phyloP scores from a whole-genome alignment of 768 basidiomycete species.

The Heimioporus sp. region DNA sequence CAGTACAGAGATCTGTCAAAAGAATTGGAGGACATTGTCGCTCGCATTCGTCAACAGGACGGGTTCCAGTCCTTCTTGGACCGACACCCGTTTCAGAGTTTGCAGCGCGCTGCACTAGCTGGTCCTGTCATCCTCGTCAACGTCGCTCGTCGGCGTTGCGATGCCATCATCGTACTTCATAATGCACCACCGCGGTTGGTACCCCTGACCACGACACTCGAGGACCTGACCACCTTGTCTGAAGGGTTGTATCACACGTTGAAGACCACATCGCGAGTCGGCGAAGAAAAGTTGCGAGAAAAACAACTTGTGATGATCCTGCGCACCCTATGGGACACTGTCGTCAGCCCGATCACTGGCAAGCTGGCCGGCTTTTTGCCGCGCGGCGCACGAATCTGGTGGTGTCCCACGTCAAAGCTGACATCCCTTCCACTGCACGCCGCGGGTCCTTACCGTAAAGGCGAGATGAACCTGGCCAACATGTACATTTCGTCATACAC shows the following conservation, averaged over 20 bases:
- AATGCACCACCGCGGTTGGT: slow-evolving; percentile 17
- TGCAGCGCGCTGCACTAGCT: slow-evolving; percentile 18
- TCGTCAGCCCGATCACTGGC: slow-evolving; percentile 21
- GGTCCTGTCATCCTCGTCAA: slow-evolving; percentile 41
- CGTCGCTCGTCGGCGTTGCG: slow-evolving; percentile 30
- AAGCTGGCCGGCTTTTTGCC: slow-evolving; percentile 13
- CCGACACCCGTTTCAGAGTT: slow-evolving; percentile 16
- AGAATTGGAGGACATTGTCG: slow-evolving; percentile 18
- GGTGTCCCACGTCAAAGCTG: slow-evolving; percentile 34
- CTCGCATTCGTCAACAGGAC: slow-evolving; percentile 19
- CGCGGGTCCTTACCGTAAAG: slow-evolving; percentile 27
- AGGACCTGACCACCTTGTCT: slow-evolving; percentile 9
- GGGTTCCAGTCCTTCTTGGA: slow-evolving; percentile 33
- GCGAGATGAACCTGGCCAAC: slow-evolving; percentile 6
- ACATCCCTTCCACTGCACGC: slow-evolving; percentile 33
- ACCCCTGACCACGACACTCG: slow-evolving; percentile 15
- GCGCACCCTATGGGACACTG: slow-evolving; percentile 24
- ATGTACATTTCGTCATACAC: slow-evolving; percentile 35
- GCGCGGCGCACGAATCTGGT: slow-evolving; percentile 28
- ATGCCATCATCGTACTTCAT: slow-evolving; percentile 36
- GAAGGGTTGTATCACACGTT: slow-evolving; percentile 3
- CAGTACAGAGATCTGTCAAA: slow-evolving; percentile 14
- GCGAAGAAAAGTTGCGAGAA: slow-evolving; percentile 25
- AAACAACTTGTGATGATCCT: slow-evolving; percentile 8
- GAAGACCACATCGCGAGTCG: slow-evolving; percentile 4